Conservation (phyloP, 1,284 basidiomycete species). For the Tranzscheliella williamsii region DNA sequence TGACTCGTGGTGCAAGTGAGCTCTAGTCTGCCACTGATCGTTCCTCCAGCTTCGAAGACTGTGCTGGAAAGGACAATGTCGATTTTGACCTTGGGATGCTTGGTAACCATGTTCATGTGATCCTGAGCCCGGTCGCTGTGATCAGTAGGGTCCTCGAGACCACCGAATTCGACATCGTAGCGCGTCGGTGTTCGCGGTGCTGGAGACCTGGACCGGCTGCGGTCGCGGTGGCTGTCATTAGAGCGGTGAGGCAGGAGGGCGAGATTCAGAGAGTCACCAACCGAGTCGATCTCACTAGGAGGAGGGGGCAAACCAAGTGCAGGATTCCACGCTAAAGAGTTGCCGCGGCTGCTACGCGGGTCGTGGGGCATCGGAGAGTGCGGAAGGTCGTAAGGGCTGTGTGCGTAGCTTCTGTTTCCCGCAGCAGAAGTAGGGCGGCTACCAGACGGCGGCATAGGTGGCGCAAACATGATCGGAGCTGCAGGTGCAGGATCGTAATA, state of each 20-base stretch:
- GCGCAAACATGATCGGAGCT: conserved; percentile 32
- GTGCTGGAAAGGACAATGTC: conserved; percentile 39
- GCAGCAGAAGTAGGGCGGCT: conserved; percentile 35
- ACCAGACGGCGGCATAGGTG: conserved; percentile 14
- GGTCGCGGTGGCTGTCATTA: conserved; percentile 12
- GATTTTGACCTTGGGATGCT: conserved; percentile 54
- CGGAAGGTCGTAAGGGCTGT: conserved; percentile 15
- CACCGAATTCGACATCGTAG: conserved; percentile 33
- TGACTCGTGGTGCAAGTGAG: conserved; percentile 50
- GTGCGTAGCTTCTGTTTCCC: conserved; percentile 6
- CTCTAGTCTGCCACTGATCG: conserved; percentile 49
- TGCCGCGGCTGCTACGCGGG: conserved; percentile 5
- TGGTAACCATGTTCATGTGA: conserved; percentile 51
- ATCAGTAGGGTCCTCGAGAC: conserved; percentile 17
- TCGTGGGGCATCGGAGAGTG: conserved; percentile 1
- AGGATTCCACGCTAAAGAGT: conserved; percentile 42
- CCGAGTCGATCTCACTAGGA: conserved; percentile 31
- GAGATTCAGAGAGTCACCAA: conserved; percentile 23
- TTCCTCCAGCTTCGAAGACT: conserved; percentile 47
- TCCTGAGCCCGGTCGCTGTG: conserved; percentile 24
- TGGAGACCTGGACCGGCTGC: conserved; percentile 16
- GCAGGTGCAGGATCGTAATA: too few species aligned
- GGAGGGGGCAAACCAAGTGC: conserved; percentile 46
- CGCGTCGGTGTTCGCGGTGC: conserved; percentile 12
- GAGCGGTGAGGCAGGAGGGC: conserved; percentile 14